Percentiles rank a stretch among this genome's conserved stretches.
These are phyloP conservation scores for Ganoderma leucocontextum DNA, from an alignment of 1,284 basidiomycete species.

Conservation along the genomic window DNA sequence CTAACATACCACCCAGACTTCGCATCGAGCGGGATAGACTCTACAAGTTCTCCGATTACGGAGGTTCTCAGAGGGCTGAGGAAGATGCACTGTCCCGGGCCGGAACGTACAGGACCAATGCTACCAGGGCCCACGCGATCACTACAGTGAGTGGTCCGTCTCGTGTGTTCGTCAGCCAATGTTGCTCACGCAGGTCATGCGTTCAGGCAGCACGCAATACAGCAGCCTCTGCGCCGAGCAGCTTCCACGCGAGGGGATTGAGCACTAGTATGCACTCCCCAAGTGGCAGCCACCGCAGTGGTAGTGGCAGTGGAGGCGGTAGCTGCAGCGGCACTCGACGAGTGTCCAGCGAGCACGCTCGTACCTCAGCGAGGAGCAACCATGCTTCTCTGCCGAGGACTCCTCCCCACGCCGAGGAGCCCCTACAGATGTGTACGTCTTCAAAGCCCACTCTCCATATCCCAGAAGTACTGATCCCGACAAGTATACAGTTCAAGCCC, in stretches of 20 bases:
- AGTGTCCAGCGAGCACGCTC: slow-evolving; percentile 7
- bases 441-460: background rate
- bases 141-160: slow-evolving; percentile 8
- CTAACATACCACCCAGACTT: slow-evolving; percentile 11
- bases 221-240: background rate
- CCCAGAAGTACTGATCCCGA: background rate
- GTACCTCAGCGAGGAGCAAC: background rate
- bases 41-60: slow-evolving; percentile 18
- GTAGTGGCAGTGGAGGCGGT: background rate
- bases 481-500: slow-evolving; percentile 14
- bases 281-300: background rate
- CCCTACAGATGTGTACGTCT: slow-evolving; percentile 14
- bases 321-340: background rate
- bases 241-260: background rate
- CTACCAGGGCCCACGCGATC: slow-evolving; percentile 6
- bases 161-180: background rate
- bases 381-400: slow-evolving; percentile 1
- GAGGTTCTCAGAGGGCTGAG: slow-evolving; percentile 14
- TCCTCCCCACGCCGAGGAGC: slow-evolving; percentile 7
- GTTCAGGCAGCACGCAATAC: slow-evolving; percentile 13
- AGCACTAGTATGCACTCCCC: slow-evolving; percentile 12
- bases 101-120: slow-evolving; percentile 6
- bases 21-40: slow-evolving; percentile 12
- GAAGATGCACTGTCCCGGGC: slow-evolving; percentile 17
- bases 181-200: background rate